These are phyloP conservation scores for Symbiodinium pilosum DNA, from an alignment of 73 alveolate species.

Conservation along the genomic window DNA sequence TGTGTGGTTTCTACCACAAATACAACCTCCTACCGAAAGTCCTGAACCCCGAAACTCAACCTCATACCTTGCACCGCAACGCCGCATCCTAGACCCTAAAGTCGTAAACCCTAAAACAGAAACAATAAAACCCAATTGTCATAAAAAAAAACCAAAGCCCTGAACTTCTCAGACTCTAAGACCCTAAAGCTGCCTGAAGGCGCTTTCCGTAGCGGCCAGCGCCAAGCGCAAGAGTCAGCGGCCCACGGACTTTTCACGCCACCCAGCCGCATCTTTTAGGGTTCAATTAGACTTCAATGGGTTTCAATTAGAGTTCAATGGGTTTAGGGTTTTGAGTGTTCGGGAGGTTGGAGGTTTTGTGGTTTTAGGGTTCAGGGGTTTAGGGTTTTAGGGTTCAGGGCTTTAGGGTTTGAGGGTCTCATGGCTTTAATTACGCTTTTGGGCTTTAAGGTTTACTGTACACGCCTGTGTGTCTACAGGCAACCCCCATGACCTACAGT, in stretches of 20 bases:
- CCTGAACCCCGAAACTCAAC: background rate
- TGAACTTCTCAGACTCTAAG: too few relatives aligned
- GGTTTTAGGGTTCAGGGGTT: background rate
- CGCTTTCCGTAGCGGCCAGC: slow-evolving; percentile 31
- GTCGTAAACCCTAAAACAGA: background rate
- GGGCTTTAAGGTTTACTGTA: background rate
- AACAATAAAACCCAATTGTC: background rate
- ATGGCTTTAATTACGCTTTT: background rate
- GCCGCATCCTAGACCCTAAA: background rate
- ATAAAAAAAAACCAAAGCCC: too few relatives aligned
- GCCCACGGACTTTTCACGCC: slow-evolving; percentile 88
- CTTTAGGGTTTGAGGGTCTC: background rate
- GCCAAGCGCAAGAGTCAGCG: background rate
- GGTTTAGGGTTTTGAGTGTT: too few relatives aligned
- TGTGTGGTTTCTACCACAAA: too few relatives aligned
- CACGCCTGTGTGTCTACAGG: too few relatives aligned
- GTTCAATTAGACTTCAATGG: background rate
- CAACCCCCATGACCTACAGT: too few relatives aligned
- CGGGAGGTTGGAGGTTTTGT: background rate
- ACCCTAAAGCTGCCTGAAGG: background rate
- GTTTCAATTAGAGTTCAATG: background rate
- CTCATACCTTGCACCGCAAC: background rate
- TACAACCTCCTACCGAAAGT: too few relatives aligned
- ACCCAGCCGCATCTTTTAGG: background rate
- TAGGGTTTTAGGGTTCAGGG: background rate